Evolutionary conservation across 495 filamentous ascomycete species (phyloP).

Genomic region (Oleoguttula mirabilis): DNA sequence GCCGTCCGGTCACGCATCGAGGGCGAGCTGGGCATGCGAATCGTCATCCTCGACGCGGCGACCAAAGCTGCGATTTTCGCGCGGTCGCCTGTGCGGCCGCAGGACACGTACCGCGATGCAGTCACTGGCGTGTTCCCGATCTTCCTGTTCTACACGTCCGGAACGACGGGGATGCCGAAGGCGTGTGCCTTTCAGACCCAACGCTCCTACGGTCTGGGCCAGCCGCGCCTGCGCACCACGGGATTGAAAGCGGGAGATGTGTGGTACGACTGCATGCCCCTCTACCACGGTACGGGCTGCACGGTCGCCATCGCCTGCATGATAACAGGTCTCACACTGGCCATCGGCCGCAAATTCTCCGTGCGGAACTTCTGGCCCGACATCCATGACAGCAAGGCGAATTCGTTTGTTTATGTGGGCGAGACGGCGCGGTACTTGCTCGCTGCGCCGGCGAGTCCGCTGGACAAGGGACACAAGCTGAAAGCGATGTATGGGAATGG

Average conservation of each 20-base stretch:
- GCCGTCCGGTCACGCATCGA: slow-evolving; percentile 38
- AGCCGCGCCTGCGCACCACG: slow-evolving; percentile 43
- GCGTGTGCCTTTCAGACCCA: slow-evolving; percentile 43
- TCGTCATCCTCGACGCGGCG: slow-evolving; percentile 38
- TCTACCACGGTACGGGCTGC: slow-evolving; percentile 59
- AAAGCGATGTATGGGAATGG: slow-evolving; percentile 66
- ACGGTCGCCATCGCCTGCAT: slow-evolving; percentile 57
- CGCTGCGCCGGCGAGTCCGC: slow-evolving; percentile 48
- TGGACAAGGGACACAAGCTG: slow-evolving; percentile 54
- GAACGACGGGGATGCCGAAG: slow-evolving; percentile 56
- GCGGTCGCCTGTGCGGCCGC: slow-evolving; percentile 27
- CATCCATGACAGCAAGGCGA: slow-evolving; percentile 53
- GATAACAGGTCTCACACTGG: slow-evolving; percentile 51
- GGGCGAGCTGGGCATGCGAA: slow-evolving; percentile 40
- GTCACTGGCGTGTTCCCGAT: slow-evolving; percentile 13
- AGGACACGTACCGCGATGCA: slow-evolving; percentile 2
- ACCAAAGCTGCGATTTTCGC: slow-evolving; percentile 38
- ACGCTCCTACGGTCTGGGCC: slow-evolving; percentile 29
- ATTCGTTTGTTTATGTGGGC: slow-evolving; percentile 70
- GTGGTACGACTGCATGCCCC: slow-evolving; percentile 69
- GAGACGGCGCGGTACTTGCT: slow-evolving; percentile 69
- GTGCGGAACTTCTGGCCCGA: slow-evolving; percentile 64
- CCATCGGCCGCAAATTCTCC: slow-evolving; percentile 59
- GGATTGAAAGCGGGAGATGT: slow-evolving; percentile 43
- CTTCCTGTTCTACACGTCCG: slow-evolving; percentile 30